These are phyloP conservation scores for Lactifluus volemus DNA, from an alignment of 768 basidiomycete genomes.

Conservation along the genomic window DNA sequence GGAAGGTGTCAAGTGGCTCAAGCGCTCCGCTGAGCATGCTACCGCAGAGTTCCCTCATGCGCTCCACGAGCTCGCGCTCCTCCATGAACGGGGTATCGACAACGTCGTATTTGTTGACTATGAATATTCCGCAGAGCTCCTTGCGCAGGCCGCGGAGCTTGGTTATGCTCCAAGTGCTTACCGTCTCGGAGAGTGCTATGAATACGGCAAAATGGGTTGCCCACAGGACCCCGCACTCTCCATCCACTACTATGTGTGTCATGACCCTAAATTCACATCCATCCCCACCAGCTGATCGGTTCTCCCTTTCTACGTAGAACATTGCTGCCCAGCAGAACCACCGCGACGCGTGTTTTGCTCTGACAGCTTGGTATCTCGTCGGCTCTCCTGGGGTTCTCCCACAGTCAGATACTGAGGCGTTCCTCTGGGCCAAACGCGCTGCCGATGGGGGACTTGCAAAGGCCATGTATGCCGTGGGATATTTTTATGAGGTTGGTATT, in stretches of 20 bases:
- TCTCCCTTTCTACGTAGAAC: slow-evolving; percentile 44
- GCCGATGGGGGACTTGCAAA: slow-evolving; percentile 88
- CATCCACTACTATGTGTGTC: slow-evolving; percentile 96
- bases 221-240: slow-evolving; percentile 95
- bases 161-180: slow-evolving; percentile 96
- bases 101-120: slow-evolving; percentile 96
- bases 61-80: slow-evolving; percentile 83
- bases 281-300: neutral
- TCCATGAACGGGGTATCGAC: slow-evolving; percentile 96
- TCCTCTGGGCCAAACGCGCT: slow-evolving; percentile 93
- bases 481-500: slow-evolving; percentile 94
- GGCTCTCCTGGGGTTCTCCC: slow-evolving; percentile 96
- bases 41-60: slow-evolving; percentile 96
- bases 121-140: slow-evolving; percentile 88
- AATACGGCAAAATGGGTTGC: slow-evolving; percentile 98
- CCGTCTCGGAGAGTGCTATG: slow-evolving; percentile 95
- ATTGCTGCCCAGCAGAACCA: slow-evolving; percentile 98
- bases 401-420: slow-evolving; percentile 97
- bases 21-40: slow-evolving; percentile 89
- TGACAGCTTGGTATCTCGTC: slow-evolving; percentile 99
- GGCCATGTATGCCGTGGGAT: slow-evolving; percentile 97
- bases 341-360: slow-evolving; percentile 93
- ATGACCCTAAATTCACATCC: neutral
- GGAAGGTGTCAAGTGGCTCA: slow-evolving; percentile 98
- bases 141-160: slow-evolving; percentile 92